Base-by-base conservation (phyloP, 305 asterid genomes). In the Caryopteris hybrid region DNA sequence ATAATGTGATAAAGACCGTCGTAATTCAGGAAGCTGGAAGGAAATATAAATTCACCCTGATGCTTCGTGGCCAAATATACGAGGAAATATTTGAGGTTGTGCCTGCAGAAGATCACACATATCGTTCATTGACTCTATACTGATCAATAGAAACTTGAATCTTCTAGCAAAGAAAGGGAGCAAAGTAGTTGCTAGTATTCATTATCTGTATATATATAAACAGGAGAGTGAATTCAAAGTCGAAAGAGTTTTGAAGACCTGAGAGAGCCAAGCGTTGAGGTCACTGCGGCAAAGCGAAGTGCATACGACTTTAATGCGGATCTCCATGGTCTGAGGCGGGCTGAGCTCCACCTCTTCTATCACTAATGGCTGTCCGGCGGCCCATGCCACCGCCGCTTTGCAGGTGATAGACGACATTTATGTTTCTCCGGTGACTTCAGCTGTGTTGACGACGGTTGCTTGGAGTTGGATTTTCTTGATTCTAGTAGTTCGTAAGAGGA, bases 31-130 rank as follows among this genome's bases (percentile, higher is more conserved):
- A 73, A 59, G 69, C 42, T 27, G 31, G 34, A 60, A 67, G 65
- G 73, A 72, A 57, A 66, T 46, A 69, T 46, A 77, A 77, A 73
- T 64, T 75, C 36, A 92, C 98, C 98, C 98, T n/a, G 98, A 91
- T 60, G 97, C 97, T 80, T 92, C 98, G 68, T 92, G 98, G 69
- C 98, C 98, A 74, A 92, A 90, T 59, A 92, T 88, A 66, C 98
- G 92, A 71, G 98, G 97, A 75, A 65, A 90, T 41, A 86, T 51
- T 43, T 76, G 88, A 51, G 87, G 79, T 14, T 78, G 98, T 48
- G 92, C 92, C 97, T 88, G 95, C 79, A 73, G 65, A 75, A 58
- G 56, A 55, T 51, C 23, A 46, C 10, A 16, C 1, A 57, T 2
- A 57, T 57, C 31, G 9, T 17, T 64, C 47, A 29, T 25, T 5